A percentile compares a stretch with the other conserved stretches of the same genome.
These are phyloP conservation scores for Pyrenophora tritici-repentis DNA, from an alignment of 2,329 filamentous ascomycete species.

Conservation along the genomic window DNA sequence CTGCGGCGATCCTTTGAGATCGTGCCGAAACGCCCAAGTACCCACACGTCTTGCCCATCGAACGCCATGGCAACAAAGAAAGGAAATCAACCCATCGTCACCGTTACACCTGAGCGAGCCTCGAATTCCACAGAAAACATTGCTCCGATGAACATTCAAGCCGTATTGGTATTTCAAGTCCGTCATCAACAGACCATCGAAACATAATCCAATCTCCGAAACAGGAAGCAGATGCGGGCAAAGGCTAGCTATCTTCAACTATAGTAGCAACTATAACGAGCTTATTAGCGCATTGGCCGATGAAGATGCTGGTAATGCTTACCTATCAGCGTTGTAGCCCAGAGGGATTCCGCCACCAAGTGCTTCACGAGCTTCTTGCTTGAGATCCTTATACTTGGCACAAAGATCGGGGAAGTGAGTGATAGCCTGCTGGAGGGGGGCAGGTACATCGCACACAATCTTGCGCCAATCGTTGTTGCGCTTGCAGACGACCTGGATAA, in stretches of 20 bases:
- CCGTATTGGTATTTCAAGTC: background rate
- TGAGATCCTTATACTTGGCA: slow-evolving; percentile 23
- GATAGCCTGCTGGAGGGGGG: slow-evolving; percentile 22
- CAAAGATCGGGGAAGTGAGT: slow-evolving; percentile 25
- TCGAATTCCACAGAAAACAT: background rate
- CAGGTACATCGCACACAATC: slow-evolving; percentile 28
- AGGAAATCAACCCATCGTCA: background rate
- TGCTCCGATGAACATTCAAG: background rate
- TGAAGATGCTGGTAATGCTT: background rate
- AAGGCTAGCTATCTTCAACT: background rate
- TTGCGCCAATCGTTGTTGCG: slow-evolving; percentile 27
- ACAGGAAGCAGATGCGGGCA: background rate
- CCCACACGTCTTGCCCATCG: background rate
- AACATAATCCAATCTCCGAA: background rate
- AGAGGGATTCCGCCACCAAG: slow-evolving; percentile 20
- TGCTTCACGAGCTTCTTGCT: slow-evolving; percentile 26
- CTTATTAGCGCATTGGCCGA: background rate
- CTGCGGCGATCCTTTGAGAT: background rate
- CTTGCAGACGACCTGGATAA: slow-evolving; percentile 20
- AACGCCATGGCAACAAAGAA: slow-evolving; percentile 3
- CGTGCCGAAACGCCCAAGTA: slow-evolving; percentile 8
- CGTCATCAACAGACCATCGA: background rate
- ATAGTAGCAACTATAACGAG: background rate
- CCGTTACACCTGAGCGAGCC: background rate
- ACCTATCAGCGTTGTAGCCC: slow-evolving; percentile 16